Percentiles rank a stretch among this genome's conserved stretches.
Conservation (phyloP, 2,329 filamentous ascomycete species). For the Boeremia lycopersici region DNA sequence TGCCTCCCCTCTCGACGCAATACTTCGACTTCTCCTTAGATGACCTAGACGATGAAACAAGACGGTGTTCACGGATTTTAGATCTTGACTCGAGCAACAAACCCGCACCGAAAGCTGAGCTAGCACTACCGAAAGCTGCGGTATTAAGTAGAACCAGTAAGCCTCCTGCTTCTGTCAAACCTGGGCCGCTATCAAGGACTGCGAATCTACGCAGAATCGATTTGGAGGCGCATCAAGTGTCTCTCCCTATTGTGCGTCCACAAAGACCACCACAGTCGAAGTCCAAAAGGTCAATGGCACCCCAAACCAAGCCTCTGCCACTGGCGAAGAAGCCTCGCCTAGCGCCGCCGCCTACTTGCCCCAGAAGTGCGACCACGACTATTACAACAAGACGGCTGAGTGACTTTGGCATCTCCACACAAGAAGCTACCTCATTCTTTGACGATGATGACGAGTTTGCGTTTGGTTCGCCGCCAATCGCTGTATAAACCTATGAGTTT, state of each 20-base stretch:
- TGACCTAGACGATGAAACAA: constrained; percentile 45
- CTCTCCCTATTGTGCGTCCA: neutral
- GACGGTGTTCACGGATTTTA: no score
- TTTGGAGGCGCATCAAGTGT: neutral
- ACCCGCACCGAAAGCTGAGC: neutral
- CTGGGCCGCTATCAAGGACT: constrained; percentile 6
- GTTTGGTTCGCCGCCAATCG: constrained; percentile 31
- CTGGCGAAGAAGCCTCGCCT: constrained; percentile 4
- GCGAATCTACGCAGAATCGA: constrained; percentile 9
- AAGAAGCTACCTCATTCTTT: constrained; percentile 36
- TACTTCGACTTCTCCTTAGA: constrained; percentile 50
- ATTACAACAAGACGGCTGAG: constrained; percentile 7
- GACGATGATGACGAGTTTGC: constrained; percentile 32
- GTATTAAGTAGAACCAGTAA: neutral
- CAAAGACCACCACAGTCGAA: neutral
- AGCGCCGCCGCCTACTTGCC: neutral
- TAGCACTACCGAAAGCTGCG: neutral
- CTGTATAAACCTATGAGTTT: constrained; percentile 12
- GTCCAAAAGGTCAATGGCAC: constrained; percentile 4
- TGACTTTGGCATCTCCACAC: constrained; percentile 35
- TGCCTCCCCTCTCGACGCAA: constrained; percentile 45
- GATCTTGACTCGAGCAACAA: neutral
- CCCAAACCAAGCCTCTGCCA: constrained; percentile 3
- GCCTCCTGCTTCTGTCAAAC: constrained; percentile 1
- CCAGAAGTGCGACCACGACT: neutral